Evolutionary conservation across 495 filamentous ascomycete genomes (phyloP).

Genomic region (Penicillium nucicola): DNA sequence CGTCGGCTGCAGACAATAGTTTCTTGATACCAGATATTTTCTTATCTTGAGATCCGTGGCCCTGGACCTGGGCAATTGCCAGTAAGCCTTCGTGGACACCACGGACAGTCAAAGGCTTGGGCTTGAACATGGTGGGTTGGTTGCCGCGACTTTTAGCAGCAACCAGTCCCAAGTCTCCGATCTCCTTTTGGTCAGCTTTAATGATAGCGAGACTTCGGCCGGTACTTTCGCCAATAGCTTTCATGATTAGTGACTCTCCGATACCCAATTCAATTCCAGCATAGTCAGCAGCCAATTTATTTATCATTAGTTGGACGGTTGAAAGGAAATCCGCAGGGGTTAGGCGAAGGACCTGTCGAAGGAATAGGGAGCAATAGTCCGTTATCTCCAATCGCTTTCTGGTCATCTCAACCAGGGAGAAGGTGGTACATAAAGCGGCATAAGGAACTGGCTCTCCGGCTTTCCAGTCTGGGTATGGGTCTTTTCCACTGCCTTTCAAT

Average conservation of each 20-base stretch:
- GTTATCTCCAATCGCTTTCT: conserved; percentile 84
- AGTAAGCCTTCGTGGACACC: conserved; percentile 88
- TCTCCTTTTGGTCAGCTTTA: conserved; percentile 91
- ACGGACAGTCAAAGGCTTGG: conserved; percentile 80
- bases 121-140: conserved; percentile 96
- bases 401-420: conserved; percentile 90
- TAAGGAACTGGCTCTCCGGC: conserved; percentile 86
- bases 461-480: conserved; percentile 94
- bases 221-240: conserved; percentile 91
- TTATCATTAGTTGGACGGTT: conserved; percentile 92
- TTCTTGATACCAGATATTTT: conserved; percentile 97
- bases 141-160: conserved; percentile 92
- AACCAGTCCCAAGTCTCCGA: conserved; percentile 91
- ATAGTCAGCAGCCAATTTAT: conserved; percentile 95
- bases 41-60: conserved; percentile 81
- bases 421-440: conserved; percentile 90
- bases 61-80: conserved; percentile 79
- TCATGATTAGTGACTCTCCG: conserved; percentile 97
- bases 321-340: conserved; percentile 86
- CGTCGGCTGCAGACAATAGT: conserved; percentile 81
- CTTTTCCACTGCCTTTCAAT: conserved; percentile 60
- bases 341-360: conserved; percentile 86
- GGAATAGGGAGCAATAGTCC: conserved; percentile 83
- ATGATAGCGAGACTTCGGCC: conserved; percentile 83
- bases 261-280: conserved; percentile 94